Percentiles rank a stretch among this genome's conserved stretches.
These are phyloP conservation scores for Colletotrichum noveboracense DNA, from an alignment of 2,329 filamentous ascomycete species.

Conservation along the genomic window DNA sequence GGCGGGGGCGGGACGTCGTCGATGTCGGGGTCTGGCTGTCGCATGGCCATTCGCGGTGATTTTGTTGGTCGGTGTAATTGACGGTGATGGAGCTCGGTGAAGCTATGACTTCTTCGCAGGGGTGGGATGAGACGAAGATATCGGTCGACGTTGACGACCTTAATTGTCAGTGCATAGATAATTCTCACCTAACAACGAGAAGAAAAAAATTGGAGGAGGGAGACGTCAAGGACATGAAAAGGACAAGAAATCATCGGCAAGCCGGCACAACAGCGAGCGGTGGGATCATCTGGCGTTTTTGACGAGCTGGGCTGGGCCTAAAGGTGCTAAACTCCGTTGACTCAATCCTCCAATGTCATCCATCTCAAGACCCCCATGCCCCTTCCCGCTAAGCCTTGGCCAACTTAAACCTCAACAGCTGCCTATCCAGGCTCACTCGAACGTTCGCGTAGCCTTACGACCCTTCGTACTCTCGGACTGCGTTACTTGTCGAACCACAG, in stretches of 20 bases:
- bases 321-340: slow-evolving; percentile 9
- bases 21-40: slow-evolving; percentile 15
- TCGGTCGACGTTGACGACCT: slow-evolving; percentile 8
- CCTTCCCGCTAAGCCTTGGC: neutral
- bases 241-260: slow-evolving; percentile 1
- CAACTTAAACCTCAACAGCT: neutral
- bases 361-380: neutral
- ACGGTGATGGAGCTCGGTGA: neutral
- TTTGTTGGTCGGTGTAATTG: neutral
- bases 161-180: slow-evolving; percentile 1
- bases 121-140: neutral
- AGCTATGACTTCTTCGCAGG: neutral
- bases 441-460: slow-evolving; percentile 19
- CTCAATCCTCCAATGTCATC: slow-evolving; percentile 6
- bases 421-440: neutral
- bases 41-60: slow-evolving; percentile 8
- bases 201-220: slow-evolving; percentile 23
- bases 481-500: neutral
- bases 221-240: slow-evolving; percentile 1
- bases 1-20: slow-evolving; percentile 57
- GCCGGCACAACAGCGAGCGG: neutral
- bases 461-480: neutral
- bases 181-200: neutral
- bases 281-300: slow-evolving; percentile 15
- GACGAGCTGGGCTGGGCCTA: neutral